Conservation (phyloP, 768 basidiomycete genomes). For the Pulveroboletus frians region DNA sequence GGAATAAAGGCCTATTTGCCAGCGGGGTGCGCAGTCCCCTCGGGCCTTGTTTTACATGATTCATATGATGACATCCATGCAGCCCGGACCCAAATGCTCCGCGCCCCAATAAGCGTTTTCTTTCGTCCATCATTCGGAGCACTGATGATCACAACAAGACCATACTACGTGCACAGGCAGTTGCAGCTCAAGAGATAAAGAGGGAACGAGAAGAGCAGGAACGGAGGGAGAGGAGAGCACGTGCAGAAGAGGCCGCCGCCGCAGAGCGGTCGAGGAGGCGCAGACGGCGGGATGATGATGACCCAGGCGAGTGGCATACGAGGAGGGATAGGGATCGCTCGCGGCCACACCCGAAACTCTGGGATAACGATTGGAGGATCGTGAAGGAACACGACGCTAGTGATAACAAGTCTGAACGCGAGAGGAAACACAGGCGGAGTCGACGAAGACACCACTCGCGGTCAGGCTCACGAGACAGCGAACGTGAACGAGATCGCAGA, state of each 20-base stretch:
- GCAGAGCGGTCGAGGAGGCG: slow-evolving; percentile 53
- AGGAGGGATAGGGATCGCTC: slow-evolving; percentile 40
- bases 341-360: slow-evolving; percentile 38
- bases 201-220: slow-evolving; percentile 62
- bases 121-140: slow-evolving; percentile 81
- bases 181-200: slow-evolving; percentile 70
- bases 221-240: slow-evolving; percentile 50
- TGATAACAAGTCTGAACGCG: slow-evolving; percentile 28
- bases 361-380: slow-evolving; percentile 45
- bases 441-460: slow-evolving; percentile 27
- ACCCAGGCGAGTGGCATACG: slow-evolving; percentile 29
- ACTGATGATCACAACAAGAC: slow-evolving; percentile 96
- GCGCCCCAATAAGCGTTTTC: slow-evolving; percentile 76
- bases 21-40: slow-evolving; percentile 39
- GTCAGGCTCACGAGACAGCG: slow-evolving; percentile 25
- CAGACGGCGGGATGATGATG: slow-evolving; percentile 27
- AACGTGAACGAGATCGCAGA: slow-evolving; percentile 17
- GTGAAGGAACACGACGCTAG: slow-evolving; percentile 37
- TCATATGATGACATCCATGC: background rate
- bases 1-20: slow-evolving; percentile 78
- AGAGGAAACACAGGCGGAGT: slow-evolving; percentile 17
- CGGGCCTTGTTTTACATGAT: background rate
- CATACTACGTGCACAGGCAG: slow-evolving; percentile 66
- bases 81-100: slow-evolving; percentile 72
- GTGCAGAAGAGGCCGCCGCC: slow-evolving; percentile 73